Evolutionary conservation across 305 asterid species (phyloP).

Genomic region (Stenogyne calaminthoides): DNA sequence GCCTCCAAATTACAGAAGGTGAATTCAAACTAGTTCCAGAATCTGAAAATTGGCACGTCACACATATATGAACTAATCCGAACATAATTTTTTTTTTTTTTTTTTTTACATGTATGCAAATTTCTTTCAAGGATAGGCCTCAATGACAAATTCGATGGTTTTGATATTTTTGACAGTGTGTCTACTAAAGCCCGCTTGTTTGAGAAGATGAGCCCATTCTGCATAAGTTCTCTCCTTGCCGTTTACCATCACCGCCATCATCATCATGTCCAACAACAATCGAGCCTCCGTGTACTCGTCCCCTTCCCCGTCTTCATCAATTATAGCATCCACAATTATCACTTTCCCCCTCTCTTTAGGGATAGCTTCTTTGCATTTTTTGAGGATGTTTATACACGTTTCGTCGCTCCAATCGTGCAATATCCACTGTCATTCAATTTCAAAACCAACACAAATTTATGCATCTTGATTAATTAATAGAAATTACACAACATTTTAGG

Average conservation of each 20-base stretch:
- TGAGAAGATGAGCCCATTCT: conserved; percentile 39
- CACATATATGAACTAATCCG: background rate
- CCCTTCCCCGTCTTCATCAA: background rate
- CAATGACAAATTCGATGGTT: conserved; percentile 36
- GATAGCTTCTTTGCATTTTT: background rate
- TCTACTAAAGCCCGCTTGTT: conserved; percentile 39
- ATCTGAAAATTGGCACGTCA: too few species aligned
- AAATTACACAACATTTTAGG: too few species aligned
- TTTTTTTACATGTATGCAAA: too few species aligned
- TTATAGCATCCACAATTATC: background rate
- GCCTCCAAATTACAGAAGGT: too few species aligned
- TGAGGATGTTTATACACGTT: background rate
- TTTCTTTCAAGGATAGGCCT: conserved; percentile 42
- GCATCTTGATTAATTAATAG: too few species aligned
- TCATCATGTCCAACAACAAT: background rate
- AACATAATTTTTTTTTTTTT: too few species aligned
- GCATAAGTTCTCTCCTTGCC: conserved; percentile 18
- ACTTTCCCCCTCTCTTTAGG: background rate
- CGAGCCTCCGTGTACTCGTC: background rate
- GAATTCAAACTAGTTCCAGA: too few species aligned
- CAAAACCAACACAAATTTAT: too few species aligned
- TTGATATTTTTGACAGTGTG: conserved; percentile 22
- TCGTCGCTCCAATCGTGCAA: conserved; percentile 10
- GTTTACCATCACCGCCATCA: background rate
- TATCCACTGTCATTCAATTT: background rate